Base-by-base conservation (phyloP, 225 moss, liverwort and hornwort species). In the Ulota crispa region DNA sequence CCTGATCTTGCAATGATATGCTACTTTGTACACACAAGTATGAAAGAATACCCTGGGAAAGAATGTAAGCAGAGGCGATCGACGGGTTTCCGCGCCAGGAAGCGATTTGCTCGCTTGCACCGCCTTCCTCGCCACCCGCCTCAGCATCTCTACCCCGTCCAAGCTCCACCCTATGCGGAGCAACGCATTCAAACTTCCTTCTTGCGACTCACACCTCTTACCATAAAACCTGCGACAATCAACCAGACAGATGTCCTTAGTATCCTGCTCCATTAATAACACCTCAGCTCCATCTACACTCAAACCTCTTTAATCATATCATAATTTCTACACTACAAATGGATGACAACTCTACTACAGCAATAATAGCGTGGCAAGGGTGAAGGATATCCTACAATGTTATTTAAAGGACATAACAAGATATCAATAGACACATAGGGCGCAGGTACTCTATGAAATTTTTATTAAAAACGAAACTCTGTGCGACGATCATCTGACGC, bases 101-200 rank as follows among this genome's bases (percentile, higher is more conserved):
- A 85, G 81, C 83, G 83, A 83, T 42, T 72, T 87, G 68, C 87
- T 83, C 57, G 83, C 87, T 76, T 79, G 87, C 83, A 85, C 89
- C 56, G 83, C 87, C 85, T 89, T 89, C 89, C 85, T 84, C 83
- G 85, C 84, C 83, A 83, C 85, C 57, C 87, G 87, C 87, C 87
- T 89, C 87, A 89, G 89, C 89, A 89, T 89, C 72, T 81, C 89
- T 81, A 65, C 83, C 27, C 75, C 85, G 53, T 81, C 68, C 66
- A 67, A 70, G 71, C 84, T 81, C 89, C 83, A 65, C 50, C 37
- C 63, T 70, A 12, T 41, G 37, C 68, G 36, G 30, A 34, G 61
- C 57, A 85, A 83, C 68, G 77, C 88, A 88, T 85, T 47, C 80
- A 83, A 83, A 67, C 69, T 7, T 63, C 59, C 50, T 79, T 50